Percentiles rank a stretch among this genome's conserved stretches.
phyloP scores from a whole-genome alignment of 2,329 filamentous ascomycete genomes.

The Penicillium sp. region DNA sequence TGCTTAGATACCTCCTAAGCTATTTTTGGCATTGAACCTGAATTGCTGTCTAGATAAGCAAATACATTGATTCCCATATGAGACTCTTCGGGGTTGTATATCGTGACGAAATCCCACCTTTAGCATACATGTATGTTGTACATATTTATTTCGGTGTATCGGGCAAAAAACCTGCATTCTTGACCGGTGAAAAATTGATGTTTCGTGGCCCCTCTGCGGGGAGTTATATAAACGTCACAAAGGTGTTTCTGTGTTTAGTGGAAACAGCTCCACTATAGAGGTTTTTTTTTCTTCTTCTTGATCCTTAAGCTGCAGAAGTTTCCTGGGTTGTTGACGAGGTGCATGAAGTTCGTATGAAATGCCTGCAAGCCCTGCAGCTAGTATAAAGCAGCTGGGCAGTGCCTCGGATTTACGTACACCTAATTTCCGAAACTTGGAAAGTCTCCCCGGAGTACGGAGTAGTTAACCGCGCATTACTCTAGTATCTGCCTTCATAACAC shows the following conservation, averaged over 20 bases:
- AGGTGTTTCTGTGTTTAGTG: conserved; percentile 18
- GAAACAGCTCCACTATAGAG: conserved; percentile 17
- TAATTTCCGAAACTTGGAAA: not conserved
- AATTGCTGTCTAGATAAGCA: not conserved
- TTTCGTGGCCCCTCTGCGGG: conserved; percentile 22
- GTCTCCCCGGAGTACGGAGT: not conserved
- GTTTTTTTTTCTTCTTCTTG: conserved; percentile 11
- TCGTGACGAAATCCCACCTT: not conserved
- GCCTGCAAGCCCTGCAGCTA: not conserved
- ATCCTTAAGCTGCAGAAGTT: conserved; percentile 18
- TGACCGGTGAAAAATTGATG: conserved; percentile 19
- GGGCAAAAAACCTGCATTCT: not conserved
- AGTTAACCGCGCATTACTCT: not conserved
- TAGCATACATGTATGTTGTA: not conserved
- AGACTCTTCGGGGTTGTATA: not conserved
- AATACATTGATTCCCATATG: not conserved
- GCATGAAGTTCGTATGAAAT: conserved; percentile 13
- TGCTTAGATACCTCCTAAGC: not conserved
- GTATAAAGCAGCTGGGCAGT: not conserved
- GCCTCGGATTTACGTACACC: not conserved
- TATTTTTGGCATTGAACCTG: not conserved
- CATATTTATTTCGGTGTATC: conserved; percentile 3
- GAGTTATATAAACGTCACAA: conserved; percentile 13
- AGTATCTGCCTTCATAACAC: not conserved
- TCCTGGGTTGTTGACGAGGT: conserved; percentile 23